phyloP scores from a whole-genome alignment of 352 stramenopile genomes.

The Proteromonas lacertae region DNA sequence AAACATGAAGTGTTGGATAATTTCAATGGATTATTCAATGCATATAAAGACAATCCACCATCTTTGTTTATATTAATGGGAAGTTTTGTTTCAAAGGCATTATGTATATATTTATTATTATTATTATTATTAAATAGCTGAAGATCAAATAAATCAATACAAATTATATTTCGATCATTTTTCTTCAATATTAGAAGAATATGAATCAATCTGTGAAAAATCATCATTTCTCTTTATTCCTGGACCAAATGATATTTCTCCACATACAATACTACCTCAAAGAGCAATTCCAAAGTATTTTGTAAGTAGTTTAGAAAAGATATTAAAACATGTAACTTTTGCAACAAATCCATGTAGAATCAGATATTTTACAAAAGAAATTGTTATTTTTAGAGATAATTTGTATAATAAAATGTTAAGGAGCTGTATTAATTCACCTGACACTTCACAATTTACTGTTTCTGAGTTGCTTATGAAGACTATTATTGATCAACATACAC shows the following conservation, averaged over 20 bases:
- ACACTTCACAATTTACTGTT: no score
- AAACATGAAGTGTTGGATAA: constrained; percentile 47
- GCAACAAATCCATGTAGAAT: constrained; percentile 49
- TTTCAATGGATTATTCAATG: constrained; percentile 40
- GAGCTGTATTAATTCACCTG: constrained; percentile 28
- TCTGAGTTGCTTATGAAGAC: no score
- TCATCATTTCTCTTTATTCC: no score
- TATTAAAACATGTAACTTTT: constrained; percentile 23
- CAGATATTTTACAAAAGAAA: constrained; percentile 53
- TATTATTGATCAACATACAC: no score
- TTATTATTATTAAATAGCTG: no score
- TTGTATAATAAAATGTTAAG: constrained; percentile 52
- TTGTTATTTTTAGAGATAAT: constrained; percentile 56
- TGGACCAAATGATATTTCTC: background rate
- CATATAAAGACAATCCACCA: constrained; percentile 22
- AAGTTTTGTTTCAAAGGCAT: constrained; percentile 38
- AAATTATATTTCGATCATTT: no score
- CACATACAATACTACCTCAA: background rate
- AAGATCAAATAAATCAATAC: no score
- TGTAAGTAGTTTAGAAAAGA: constrained; percentile 5
- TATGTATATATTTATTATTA: no score
- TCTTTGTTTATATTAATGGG: constrained; percentile 58
- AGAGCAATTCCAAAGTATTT: constrained; percentile 6
- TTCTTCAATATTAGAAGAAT: no score
- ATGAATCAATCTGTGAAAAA: no score